A percentile compares a stretch with the other conserved stretches of the same genome.
phyloP scores from a whole-genome alignment of 1,284 basidiomycete genomes.

The Fomitopsis pinicola region DNA sequence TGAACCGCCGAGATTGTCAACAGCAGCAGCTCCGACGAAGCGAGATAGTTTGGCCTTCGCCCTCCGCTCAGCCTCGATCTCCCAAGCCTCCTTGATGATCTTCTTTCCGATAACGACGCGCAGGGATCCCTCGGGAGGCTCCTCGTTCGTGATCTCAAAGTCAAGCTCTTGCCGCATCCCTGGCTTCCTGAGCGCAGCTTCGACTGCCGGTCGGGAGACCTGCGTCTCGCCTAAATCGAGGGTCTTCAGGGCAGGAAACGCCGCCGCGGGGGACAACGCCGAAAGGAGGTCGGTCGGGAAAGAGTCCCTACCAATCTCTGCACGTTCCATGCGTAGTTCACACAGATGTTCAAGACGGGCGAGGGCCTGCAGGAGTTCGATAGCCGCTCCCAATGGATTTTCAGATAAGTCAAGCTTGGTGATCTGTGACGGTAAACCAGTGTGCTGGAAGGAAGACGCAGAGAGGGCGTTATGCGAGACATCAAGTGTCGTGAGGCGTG shows the following conservation, averaged over 20 bases:
- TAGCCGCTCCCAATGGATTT: slow-evolving; percentile 30
- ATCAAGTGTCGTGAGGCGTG: slow-evolving; percentile 54
- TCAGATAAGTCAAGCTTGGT: slow-evolving; percentile 36
- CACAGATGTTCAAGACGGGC: slow-evolving; percentile 48
- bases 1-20: not conserved
- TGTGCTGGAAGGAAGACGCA: slow-evolving; percentile 49
- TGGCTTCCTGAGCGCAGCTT: slow-evolving; percentile 35
- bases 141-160: slow-evolving; percentile 49
- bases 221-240: slow-evolving; percentile 66
- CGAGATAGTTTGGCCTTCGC: slow-evolving; percentile 27
- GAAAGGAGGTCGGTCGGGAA: slow-evolving; percentile 45
- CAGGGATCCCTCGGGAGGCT: slow-evolving; percentile 46
- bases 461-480: slow-evolving; percentile 61
- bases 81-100: slow-evolving; percentile 69
- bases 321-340: slow-evolving; percentile 51
- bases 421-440: slow-evolving; percentile 26
- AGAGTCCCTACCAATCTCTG: slow-evolving; percentile 55
- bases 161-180: slow-evolving; percentile 40
- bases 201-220: slow-evolving; percentile 41
- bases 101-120: slow-evolving; percentile 65
- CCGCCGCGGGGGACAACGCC: slow-evolving; percentile 9
- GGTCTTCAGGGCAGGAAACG: slow-evolving; percentile 49
- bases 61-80: slow-evolving; percentile 63
- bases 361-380: slow-evolving; percentile 43
- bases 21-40: slow-evolving; percentile 1